Evolutionary conservation across 176 grass and related monocot species (phyloP), one percentile per base, ranked within the genome.

Genomic region (Musa troglodytarum): DNA sequence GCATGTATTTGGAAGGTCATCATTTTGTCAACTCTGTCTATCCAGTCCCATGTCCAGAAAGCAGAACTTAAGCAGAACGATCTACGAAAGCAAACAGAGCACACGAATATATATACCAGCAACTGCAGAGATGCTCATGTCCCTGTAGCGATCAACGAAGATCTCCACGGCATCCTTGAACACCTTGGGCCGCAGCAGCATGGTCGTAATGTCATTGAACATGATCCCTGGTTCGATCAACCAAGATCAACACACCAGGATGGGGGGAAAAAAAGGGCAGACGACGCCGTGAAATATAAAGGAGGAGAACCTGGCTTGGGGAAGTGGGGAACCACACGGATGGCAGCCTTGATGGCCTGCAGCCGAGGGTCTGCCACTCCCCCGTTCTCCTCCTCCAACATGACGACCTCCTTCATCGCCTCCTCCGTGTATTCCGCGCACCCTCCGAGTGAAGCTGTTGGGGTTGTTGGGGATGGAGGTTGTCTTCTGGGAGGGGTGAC

Each of bases 121-220:
- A 77, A 98, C 86, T 61, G 88, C 90, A 1, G 84, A 68, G 82
- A 97, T 85, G 77, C 10, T 29, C 94, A 93, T 93, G 80, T 86
- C 86, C 57, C 77, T 65, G 77, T 98, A 98, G 74, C 90, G 88
- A 74, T 98, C 90, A 23, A 93, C 94, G 76, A 98, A 98, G 78
- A 98, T 85, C 79, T 93, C 90, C 34, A 98, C 85, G 21, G 81
- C 83, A 81, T 89, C 90, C 75, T 85, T 90, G 86, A 98, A 98
- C 59, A 87, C 90, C 75, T 29, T 69, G 34, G 94, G 94, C 57
- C 79, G 85, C 54, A 91, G 94, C 82, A 98, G 78, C 68, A 98
- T 69, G 72, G 80, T 73, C 56, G 94, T 98, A 82, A 98, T 91
- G 80, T 98, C 90, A 81, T 98, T 98, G 86, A 98, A 98, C 90